Conservation (phyloP, 331 rosid genomes). For the Spiraea crenata region DNA sequence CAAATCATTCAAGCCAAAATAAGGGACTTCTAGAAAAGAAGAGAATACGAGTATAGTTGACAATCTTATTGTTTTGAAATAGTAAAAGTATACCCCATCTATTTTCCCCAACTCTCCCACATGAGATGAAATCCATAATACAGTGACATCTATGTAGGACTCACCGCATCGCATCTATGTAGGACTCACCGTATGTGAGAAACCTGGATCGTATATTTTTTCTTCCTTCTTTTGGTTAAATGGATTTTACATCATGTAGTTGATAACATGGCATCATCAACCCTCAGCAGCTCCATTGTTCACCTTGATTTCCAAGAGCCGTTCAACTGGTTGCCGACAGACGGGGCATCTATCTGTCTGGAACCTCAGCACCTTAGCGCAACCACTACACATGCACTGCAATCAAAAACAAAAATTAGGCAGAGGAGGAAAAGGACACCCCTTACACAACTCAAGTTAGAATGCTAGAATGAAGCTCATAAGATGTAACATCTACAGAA, state of each 20-base stretch:
- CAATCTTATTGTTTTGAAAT: not conserved
- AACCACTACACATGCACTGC: slow-evolving; percentile 58
- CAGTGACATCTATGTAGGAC: not conserved
- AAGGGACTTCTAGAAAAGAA: not conserved
- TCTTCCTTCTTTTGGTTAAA: not conserved
- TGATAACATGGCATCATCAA: slow-evolving; percentile 4
- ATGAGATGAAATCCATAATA: not conserved
- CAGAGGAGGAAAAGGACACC: not conserved
- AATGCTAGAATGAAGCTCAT: not conserved
- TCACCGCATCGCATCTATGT: too few species aligned
- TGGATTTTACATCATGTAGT: not conserved
- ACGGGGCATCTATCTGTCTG: slow-evolving; percentile 47
- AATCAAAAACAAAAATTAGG: slow-evolving; percentile 15
- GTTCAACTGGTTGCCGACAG: slow-evolving; percentile 50
- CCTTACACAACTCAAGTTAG: not conserved
- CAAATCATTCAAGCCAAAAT: not conserved
- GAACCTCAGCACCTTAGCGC: slow-evolving; percentile 45
- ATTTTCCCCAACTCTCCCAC: not conserved
- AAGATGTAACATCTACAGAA: not conserved
- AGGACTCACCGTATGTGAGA: not conserved
- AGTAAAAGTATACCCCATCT: not conserved
- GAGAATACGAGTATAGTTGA: not conserved
- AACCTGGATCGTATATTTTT: not conserved
- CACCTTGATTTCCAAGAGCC: slow-evolving; percentile 47
- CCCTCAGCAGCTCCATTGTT: slow-evolving; percentile 24